Percentiles rank a stretch among this genome's conserved stretches.
Evolutionary conservation across 2,329 filamentous ascomycete species (phyloP).

Genomic region (Clonostachys solani): DNA sequence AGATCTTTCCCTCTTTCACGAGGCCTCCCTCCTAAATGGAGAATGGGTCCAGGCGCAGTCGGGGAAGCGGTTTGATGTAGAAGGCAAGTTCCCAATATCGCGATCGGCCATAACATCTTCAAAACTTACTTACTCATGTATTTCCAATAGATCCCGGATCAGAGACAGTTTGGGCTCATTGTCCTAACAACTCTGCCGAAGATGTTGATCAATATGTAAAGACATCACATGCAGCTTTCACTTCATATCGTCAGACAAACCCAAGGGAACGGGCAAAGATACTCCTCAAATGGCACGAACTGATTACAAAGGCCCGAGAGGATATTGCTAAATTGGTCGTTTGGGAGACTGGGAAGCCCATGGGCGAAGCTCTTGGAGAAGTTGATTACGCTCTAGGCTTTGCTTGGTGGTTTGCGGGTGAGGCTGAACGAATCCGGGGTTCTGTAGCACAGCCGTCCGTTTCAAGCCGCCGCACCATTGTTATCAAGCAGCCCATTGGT

Average conservation of each 20-base stretch:
- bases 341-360: conserved; percentile 53
- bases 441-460: conserved; percentile 53
- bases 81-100: neutral
- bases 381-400: conserved; percentile 51
- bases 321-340: conserved; percentile 33
- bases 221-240: conserved; percentile 27
- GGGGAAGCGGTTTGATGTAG: neutral
- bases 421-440: conserved; percentile 50
- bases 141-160: conserved; percentile 39
- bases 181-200: conserved; percentile 37
- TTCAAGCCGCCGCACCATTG: conserved; percentile 62
- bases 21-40: neutral
- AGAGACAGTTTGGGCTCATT: conserved; percentile 42
- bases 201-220: conserved; percentile 31
- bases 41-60: neutral
- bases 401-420: conserved; percentile 52
- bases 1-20: neutral
- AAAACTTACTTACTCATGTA: neutral
- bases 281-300: conserved; percentile 31
- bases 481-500: conserved; percentile 52
- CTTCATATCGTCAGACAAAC: conserved; percentile 27
- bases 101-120: neutral
- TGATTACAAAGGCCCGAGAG: conserved; percentile 27
- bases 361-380: conserved; percentile 48
- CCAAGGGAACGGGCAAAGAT: conserved; percentile 26